A percentile compares a stretch with the other conserved stretches of the same genome.
phyloP scores from a whole-genome alignment of 129 eudicot species.

The Dittrichia graveolens region DNA sequence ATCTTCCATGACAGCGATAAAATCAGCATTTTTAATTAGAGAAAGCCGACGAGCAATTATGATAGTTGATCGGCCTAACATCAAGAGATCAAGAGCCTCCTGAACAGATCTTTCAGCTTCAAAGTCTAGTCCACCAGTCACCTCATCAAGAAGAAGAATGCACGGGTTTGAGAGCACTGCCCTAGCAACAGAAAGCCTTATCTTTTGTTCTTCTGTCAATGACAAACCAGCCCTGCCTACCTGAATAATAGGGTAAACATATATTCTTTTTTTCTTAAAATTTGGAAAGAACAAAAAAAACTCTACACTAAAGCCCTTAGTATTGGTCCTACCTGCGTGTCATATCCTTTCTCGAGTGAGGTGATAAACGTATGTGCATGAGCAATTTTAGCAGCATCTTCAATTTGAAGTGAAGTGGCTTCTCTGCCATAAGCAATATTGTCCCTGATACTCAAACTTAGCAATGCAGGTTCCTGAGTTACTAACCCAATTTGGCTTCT shows the following conservation, averaged over 20 bases:
- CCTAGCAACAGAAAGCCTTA: constrained; percentile 86
- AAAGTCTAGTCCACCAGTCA: constrained; percentile 97
- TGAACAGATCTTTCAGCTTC: constrained; percentile 98
- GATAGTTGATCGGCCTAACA: constrained; percentile 91
- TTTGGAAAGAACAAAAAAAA: background rate
- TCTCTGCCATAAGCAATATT: constrained; percentile 91
- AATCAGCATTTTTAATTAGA: constrained; percentile 87
- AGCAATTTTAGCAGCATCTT: constrained; percentile 95
- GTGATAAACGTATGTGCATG: constrained; percentile 91
- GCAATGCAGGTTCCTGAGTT: constrained; percentile 94
- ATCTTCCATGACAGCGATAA: constrained; percentile 96
- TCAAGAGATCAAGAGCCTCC: constrained; percentile 91
- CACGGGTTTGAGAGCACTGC: constrained; percentile 93
- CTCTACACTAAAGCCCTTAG: background rate
- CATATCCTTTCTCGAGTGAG: constrained; percentile 86
- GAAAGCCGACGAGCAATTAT: constrained; percentile 89
- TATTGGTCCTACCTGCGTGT: constrained; percentile 72
- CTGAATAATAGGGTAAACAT: constrained; percentile 40
- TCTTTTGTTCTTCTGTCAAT: constrained; percentile 92
- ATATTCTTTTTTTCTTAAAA: background rate
- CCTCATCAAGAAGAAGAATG: constrained; percentile 94
- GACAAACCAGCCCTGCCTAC: constrained; percentile 81
- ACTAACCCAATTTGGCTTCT: constrained; percentile 96
- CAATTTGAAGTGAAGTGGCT: constrained; percentile 83
- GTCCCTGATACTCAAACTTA: constrained; percentile 86